Conservation (phyloP, 2,329 filamentous ascomycete genomes). For the Zymoseptoria crescenta region DNA sequence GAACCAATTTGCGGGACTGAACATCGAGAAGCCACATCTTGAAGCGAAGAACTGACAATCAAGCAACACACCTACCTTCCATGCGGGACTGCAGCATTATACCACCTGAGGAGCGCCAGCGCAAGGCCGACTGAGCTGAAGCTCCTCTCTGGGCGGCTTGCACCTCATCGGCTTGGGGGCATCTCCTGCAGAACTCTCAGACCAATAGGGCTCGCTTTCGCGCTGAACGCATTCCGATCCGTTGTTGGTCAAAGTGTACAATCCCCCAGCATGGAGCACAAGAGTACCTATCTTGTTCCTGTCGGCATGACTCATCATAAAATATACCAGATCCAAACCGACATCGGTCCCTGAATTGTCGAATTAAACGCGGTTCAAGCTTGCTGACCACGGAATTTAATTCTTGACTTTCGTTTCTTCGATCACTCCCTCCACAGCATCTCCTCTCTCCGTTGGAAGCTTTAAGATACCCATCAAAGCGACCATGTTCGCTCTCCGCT, state of each 20-base stretch:
- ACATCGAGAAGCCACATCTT: slow-evolving; percentile 13
- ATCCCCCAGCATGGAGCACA: no score
- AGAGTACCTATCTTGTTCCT: no score
- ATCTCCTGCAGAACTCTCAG: no score
- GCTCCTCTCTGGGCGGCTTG: background rate
- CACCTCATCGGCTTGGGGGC: no score
- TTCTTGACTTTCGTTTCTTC: background rate
- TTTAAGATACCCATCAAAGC: background rate
- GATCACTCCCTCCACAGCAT: background rate
- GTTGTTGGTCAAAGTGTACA: no score
- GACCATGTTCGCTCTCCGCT: slow-evolving; percentile 13
- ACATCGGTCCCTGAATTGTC: background rate
- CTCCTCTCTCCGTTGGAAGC: background rate
- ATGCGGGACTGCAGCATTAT: no score
- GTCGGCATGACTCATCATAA: background rate
- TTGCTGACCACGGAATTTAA: background rate
- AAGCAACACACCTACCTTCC: background rate
- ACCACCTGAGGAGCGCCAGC: background rate
- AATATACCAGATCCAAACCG: background rate
- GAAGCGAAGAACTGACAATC: no score
- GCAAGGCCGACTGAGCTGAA: background rate
- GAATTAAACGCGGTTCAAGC: background rate
- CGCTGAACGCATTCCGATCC: no score
- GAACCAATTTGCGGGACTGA: slow-evolving; percentile 1
- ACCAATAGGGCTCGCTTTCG: background rate